These are phyloP conservation scores for Wickerhamiella brachini DNA, from an alignment of 805 yeast species.

Conservation along the genomic window DNA sequence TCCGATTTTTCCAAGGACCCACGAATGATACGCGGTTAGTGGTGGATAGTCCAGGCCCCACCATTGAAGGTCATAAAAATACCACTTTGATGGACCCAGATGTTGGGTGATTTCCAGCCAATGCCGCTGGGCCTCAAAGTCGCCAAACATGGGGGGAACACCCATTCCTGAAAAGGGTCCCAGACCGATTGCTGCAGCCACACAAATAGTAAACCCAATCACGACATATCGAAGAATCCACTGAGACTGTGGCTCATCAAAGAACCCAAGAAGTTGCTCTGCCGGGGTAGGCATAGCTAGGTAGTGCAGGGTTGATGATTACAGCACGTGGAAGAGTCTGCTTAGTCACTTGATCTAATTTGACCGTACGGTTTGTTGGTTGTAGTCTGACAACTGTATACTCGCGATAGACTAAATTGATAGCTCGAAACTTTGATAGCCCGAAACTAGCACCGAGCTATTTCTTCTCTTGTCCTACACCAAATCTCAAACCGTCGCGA, in stretches of 20 bases:
- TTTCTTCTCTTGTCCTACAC: too few relatives aligned
- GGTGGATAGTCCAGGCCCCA: constrained; percentile 99
- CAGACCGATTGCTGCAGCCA: constrained; percentile 59
- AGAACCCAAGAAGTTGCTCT: constrained; percentile 7
- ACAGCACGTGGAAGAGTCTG: neutral
- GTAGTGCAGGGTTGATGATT: constrained; percentile 11
- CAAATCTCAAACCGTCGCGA: too few relatives aligned
- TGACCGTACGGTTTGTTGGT: too few relatives aligned
- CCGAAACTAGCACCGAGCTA: too few relatives aligned
- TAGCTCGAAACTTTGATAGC: too few relatives aligned
- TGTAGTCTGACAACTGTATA: too few relatives aligned
- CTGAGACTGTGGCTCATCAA: constrained; percentile 26
- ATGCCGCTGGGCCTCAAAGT: constrained; percentile 95
- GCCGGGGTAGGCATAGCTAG: constrained; percentile 33
- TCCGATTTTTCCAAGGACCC: constrained; percentile 61
- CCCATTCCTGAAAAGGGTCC: constrained; percentile 73
- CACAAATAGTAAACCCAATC: constrained; percentile 31
- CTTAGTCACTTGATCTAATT: constrained; percentile 12
- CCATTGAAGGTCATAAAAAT: constrained; percentile 72
- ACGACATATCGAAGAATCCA: constrained; percentile 37
- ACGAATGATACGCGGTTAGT: constrained; percentile 85
- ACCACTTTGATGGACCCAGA: constrained; percentile 69
- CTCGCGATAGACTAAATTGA: too few relatives aligned
- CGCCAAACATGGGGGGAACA: constrained; percentile 76
- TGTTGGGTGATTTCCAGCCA: constrained; percentile 88